Evolutionary conservation across 106 monocot genomes (phyloP).

Genomic region (Ottelia alismoides): DNA sequence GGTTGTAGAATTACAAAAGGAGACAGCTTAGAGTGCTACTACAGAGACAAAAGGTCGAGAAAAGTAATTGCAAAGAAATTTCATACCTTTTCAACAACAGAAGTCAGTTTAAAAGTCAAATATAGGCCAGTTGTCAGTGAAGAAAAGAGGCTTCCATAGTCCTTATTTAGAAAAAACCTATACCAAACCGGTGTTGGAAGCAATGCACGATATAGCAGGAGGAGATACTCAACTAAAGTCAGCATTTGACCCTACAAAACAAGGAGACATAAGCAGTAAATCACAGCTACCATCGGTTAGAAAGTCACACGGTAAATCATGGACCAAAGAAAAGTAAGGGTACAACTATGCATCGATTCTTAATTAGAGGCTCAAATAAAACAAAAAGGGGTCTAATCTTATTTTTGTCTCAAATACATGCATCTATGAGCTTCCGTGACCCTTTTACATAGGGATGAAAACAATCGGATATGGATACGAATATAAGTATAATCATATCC

Average conservation of each 20-base stretch:
- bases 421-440: no score
- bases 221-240: constrained; percentile 78
- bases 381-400: no score
- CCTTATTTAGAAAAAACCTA: constrained; percentile 88
- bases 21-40: not conserved
- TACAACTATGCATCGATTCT: no score
- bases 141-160: constrained; percentile 87
- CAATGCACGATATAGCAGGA: constrained; percentile 76
- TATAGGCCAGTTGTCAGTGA: constrained; percentile 86
- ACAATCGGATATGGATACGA: no score
- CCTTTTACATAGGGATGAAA: no score
- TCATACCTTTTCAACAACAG: constrained; percentile 76
- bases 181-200: constrained; percentile 94
- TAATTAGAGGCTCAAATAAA: no score
- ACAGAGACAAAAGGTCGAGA: not conserved
- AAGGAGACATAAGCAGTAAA: no score
- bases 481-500: no score
- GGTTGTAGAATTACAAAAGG: not conserved
- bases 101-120: constrained; percentile 88
- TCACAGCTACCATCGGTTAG: no score
- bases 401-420: no score
- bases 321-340: no score
- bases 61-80: not conserved
- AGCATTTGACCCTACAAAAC: constrained; percentile 75
- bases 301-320: no score